phyloP scores from a whole-genome alignment of 108 stramenopile genomes.

The Nitzschia putrida region DNA sequence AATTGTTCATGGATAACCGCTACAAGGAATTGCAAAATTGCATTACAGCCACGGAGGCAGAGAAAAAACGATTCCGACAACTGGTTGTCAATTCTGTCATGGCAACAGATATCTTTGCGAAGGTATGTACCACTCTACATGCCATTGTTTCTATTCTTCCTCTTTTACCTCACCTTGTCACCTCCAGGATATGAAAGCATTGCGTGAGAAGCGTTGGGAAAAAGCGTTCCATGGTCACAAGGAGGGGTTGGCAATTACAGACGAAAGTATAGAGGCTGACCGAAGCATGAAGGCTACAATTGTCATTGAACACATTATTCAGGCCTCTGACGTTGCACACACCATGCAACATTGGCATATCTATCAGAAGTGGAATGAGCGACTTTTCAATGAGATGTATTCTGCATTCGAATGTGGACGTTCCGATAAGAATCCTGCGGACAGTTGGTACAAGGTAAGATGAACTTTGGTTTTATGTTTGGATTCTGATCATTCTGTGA shows the following conservation, averaged over 20 bases:
- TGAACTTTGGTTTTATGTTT: background rate
- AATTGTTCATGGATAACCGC: slow-evolving; percentile 36
- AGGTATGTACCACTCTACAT: slow-evolving; percentile 3
- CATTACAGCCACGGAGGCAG: slow-evolving; percentile 33
- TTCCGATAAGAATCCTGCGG: slow-evolving; percentile 39
- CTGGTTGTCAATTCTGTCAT: slow-evolving; percentile 57
- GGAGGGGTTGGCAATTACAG: slow-evolving; percentile 1
- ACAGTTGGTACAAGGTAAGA: slow-evolving; percentile 48
- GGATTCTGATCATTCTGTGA: background rate
- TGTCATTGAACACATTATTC: slow-evolving; percentile 52
- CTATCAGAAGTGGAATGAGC: slow-evolving; percentile 49
- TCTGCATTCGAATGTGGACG: slow-evolving; percentile 21
- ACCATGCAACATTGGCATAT: slow-evolving; percentile 55
- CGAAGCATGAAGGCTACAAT: slow-evolving; percentile 46
- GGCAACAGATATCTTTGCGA: slow-evolving; percentile 52
- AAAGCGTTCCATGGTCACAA: slow-evolving; percentile 31
- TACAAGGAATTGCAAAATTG: slow-evolving; percentile 39
- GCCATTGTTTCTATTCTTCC: background rate
- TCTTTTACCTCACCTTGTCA: background rate
- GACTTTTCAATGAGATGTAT: slow-evolving; percentile 50
- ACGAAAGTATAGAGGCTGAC: slow-evolving; percentile 18
- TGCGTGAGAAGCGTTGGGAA: slow-evolving; percentile 37
- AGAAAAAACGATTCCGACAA: slow-evolving; percentile 51
- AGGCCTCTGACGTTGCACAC: slow-evolving; percentile 47
- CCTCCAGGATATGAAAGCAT: slow-evolving; percentile 22